A percentile compares a stretch with the other conserved stretches of the same genome.
Conservation (phyloP, 177 flowering plant species). For the Tripterygium wilfordii region DNA sequence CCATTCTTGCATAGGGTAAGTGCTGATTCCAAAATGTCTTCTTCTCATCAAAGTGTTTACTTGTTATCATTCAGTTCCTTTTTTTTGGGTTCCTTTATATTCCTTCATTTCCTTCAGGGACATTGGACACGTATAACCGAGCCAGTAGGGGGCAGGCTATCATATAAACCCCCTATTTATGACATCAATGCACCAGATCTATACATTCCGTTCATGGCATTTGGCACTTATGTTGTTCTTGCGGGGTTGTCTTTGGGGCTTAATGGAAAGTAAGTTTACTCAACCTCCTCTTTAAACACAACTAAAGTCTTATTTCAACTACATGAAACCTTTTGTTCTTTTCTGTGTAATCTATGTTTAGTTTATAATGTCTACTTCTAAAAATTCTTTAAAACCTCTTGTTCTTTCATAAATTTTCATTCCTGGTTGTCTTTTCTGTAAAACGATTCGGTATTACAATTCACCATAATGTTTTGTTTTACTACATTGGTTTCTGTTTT, state of each 20-base stretch:
- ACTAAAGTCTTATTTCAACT: too few relatives aligned
- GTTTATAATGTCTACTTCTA: too few relatives aligned
- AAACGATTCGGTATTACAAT: too few relatives aligned
- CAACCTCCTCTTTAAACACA: background rate
- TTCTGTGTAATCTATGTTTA: too few relatives aligned
- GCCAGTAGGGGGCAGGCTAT: conserved; percentile 34
- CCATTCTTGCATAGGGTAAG: conserved; percentile 65
- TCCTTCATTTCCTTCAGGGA: conserved; percentile 30
- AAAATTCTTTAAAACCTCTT: too few relatives aligned
- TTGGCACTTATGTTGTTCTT: conserved; percentile 45
- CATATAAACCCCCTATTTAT: conserved; percentile 42
- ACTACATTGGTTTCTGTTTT: too few relatives aligned
- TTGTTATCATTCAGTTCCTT: too few relatives aligned
- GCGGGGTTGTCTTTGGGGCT: conserved; percentile 39
- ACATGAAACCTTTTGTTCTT: too few relatives aligned
- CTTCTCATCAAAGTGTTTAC: too few relatives aligned
- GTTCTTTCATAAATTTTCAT: too few relatives aligned
- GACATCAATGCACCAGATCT: conserved; percentile 55
- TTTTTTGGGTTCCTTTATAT: background rate
- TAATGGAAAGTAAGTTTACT: conserved; percentile 25
- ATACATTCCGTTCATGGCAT: conserved; percentile 52
- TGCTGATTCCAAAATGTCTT: background rate
- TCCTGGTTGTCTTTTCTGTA: too few relatives aligned
- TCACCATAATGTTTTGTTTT: too few relatives aligned
- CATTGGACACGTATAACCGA: conserved; percentile 49